Conservation (phyloP, 2,329 filamentous ascomycete genomes). For the Beauveria scarabaeidicola region DNA sequence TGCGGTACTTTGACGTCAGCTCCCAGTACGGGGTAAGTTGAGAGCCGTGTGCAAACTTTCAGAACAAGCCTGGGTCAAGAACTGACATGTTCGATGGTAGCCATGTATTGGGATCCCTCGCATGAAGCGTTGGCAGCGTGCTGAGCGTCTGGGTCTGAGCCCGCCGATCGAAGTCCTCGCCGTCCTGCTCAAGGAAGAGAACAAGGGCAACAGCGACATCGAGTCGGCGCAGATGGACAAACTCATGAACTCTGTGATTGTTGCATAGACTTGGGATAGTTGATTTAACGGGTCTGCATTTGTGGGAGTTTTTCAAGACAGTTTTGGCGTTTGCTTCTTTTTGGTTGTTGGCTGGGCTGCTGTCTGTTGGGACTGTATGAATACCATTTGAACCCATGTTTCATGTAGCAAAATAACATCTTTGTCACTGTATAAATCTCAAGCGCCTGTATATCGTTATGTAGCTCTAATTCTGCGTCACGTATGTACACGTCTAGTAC, state of each 20-base stretch:
- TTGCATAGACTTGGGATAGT: conserved; percentile 21
- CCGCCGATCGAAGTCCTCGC: conserved; percentile 88
- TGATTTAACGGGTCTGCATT: neutral
- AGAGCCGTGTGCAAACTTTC: neutral
- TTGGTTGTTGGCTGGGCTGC: neutral
- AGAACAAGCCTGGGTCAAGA: neutral
- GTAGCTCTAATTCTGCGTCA: neutral
- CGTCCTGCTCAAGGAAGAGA: conserved; percentile 66
- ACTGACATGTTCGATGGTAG: conserved; percentile 33
- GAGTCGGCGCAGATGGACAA: conserved; percentile 71
- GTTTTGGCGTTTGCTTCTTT: conserved; percentile 13
- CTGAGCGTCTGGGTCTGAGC: conserved; percentile 70
- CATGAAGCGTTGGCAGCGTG: conserved; percentile 79
- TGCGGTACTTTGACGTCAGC: conserved; percentile 87
- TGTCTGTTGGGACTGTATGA: conserved; percentile 4
- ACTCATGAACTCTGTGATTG: conserved; percentile 42
- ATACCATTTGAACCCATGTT: neutral
- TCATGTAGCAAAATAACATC: neutral
- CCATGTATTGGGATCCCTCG: conserved; percentile 82
- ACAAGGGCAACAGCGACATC: conserved; percentile 40
- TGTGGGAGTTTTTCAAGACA: neutral
- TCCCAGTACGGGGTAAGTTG: conserved; percentile 79
- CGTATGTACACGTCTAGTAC: conserved; percentile 51
- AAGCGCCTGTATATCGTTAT: neutral
- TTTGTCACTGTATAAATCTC: neutral